Conservation (phyloP, 139 green algal species). For the Trebouxia sp. region DNA sequence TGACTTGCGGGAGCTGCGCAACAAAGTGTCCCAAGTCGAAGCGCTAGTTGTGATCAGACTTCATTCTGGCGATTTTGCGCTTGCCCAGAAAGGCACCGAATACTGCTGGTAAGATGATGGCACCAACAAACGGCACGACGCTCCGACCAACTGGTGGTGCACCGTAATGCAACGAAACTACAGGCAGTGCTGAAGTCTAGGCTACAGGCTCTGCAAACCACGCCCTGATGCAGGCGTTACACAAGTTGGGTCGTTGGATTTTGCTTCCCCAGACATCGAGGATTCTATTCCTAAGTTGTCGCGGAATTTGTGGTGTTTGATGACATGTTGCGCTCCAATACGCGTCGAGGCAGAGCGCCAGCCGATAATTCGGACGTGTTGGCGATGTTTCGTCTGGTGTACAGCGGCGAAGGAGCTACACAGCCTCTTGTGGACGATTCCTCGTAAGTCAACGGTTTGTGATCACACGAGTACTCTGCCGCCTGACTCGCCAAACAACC, state of each 20-base stretch:
- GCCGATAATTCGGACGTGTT: neutral
- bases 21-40: too few relatives aligned
- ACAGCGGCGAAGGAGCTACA: conserved; percentile 14
- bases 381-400: conserved; percentile 11
- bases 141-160: too few relatives aligned
- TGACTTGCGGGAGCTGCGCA: too few relatives aligned
- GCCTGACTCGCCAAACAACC: neutral
- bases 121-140: too few relatives aligned
- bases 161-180: too few relatives aligned
- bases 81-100: too few relatives aligned
- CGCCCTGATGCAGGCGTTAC: too few relatives aligned
- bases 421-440: neutral
- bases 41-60: too few relatives aligned
- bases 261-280: conserved; percentile 12
- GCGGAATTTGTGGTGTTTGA: neutral
- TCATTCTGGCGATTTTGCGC: too few relatives aligned
- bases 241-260: conserved; percentile 16
- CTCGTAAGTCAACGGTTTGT: conserved; percentile 3
- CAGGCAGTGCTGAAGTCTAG: too few relatives aligned
- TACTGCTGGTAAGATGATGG: too few relatives aligned
- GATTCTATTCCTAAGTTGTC: neutral
- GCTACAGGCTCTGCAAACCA: too few relatives aligned
- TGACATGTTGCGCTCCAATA: neutral
- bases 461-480: neutral
- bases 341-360: conserved; percentile 6